These are phyloP conservation scores for Aspergillus haitiensis DNA, from an alignment of 495 filamentous ascomycete genomes.

Conservation along the genomic window DNA sequence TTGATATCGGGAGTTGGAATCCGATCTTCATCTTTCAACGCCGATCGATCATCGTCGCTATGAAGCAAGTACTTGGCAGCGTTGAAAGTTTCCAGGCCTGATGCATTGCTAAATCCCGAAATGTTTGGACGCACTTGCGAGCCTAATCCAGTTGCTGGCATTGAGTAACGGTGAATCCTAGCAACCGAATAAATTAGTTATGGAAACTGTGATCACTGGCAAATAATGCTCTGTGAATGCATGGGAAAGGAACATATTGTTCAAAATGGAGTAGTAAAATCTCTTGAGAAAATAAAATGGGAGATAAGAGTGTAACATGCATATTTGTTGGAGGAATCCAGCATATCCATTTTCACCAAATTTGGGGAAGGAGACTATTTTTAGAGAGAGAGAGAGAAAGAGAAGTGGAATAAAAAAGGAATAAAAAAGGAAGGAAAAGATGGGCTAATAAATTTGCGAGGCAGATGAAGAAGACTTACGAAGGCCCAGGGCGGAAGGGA, in stretches of 20 bases:
- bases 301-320: no score
- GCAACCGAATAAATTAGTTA: not conserved
- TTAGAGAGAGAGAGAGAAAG: no score
- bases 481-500: slow-evolving; percentile 37
- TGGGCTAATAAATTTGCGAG: not conserved
- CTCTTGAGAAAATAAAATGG: no score
- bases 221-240: no score
- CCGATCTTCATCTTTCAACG: slow-evolving; percentile 49
- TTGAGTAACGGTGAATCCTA: slow-evolving; percentile 83
- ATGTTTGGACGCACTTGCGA: slow-evolving; percentile 56
- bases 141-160: slow-evolving; percentile 70
- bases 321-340: no score
- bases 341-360: no score
- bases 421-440: slow-evolving; percentile 22
- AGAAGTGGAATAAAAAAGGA: slow-evolving; percentile 14
- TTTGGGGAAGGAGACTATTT: no score
- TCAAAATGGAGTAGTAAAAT: no score
- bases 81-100: slow-evolving; percentile 67
- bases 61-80: slow-evolving; percentile 81
- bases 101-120: slow-evolving; percentile 42
- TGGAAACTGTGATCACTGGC: no score
- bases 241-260: no score
- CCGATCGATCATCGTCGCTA: slow-evolving; percentile 66
- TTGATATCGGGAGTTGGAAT: slow-evolving; percentile 63
- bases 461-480: slow-evolving; percentile 36